phyloP scores from a whole-genome alignment of 1,284 basidiomycete genomes.

The Inonotus hispidus region DNA sequence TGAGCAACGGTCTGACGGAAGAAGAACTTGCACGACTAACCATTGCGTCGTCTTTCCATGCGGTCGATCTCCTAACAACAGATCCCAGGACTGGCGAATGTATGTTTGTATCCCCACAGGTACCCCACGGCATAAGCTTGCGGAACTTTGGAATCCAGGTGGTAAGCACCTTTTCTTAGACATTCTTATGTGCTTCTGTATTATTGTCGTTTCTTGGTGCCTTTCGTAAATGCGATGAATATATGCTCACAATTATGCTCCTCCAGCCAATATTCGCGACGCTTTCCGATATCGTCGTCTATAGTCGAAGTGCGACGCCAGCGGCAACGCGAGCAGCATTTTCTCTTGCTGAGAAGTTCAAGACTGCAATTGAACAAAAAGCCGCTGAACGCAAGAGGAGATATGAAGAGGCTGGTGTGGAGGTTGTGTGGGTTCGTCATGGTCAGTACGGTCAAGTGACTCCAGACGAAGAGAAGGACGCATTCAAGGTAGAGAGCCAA shows the following conservation, averaged over 20 bases:
- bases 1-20: neutral
- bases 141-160: slow-evolving; percentile 82
- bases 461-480: slow-evolving; percentile 6
- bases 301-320: slow-evolving; percentile 60
- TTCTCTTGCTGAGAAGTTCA: slow-evolving; percentile 53
- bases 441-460: slow-evolving; percentile 5
- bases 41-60: slow-evolving; percentile 33
- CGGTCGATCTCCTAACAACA: slow-evolving; percentile 33
- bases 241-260: neutral
- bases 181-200: neutral
- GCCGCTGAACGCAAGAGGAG: slow-evolving; percentile 39
- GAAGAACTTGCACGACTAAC: slow-evolving; percentile 11
- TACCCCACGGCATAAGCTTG: slow-evolving; percentile 71
- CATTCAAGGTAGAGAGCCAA: neutral
- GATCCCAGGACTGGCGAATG: slow-evolving; percentile 36
- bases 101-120: slow-evolving; percentile 57
- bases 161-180: slow-evolving; percentile 41
- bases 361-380: slow-evolving; percentile 52
- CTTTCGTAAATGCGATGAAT: neutral
- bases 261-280: slow-evolving; percentile 74
- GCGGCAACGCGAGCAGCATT: slow-evolving; percentile 39
- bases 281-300: slow-evolving; percentile 84
- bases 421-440: slow-evolving; percentile 16
- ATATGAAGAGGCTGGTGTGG: slow-evolving; percentile 19
- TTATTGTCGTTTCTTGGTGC: neutral